A percentile compares a stretch with the other conserved stretches of the same genome.
Evolutionary conservation across 768 basidiomycete species (phyloP).

Genomic region (Phylloporus sp.): DNA sequence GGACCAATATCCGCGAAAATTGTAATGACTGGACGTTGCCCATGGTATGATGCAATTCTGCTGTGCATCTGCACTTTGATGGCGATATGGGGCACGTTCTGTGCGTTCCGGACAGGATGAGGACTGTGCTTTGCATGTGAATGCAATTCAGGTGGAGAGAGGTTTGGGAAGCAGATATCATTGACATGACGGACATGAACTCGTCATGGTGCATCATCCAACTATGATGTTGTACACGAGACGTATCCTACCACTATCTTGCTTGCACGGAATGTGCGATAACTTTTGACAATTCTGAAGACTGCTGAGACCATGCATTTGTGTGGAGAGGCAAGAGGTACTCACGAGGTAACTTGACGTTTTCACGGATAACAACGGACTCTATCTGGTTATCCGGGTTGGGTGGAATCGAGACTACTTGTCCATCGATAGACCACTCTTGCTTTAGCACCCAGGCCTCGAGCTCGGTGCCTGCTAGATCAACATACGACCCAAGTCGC

Average conservation of each 20-base stretch:
- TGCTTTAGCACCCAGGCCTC: slow-evolving; percentile 57
- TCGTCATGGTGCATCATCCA: neutral
- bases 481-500: slow-evolving; percentile 67
- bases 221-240: slow-evolving; percentile 7
- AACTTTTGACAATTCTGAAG: slow-evolving; percentile 70
- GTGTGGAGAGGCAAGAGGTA: slow-evolving; percentile 12
- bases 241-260: slow-evolving; percentile 29
- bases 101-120: slow-evolving; percentile 49
- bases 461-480: slow-evolving; percentile 62
- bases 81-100: slow-evolving; percentile 75
- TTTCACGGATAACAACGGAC: slow-evolving; percentile 80
- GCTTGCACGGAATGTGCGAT: slow-evolving; percentile 66
- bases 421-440: slow-evolving; percentile 63
- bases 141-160: neutral
- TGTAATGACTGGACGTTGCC: slow-evolving; percentile 47
- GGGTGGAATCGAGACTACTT: slow-evolving; percentile 65
- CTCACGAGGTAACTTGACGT: slow-evolving; percentile 77
- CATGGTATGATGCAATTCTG: slow-evolving; percentile 50
- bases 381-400: slow-evolving; percentile 89
- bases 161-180: neutral
- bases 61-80: slow-evolving; percentile 53
- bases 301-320: neutral
- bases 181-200: neutral
- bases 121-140: neutral
- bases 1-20: slow-evolving; percentile 74